phyloP scores from a whole-genome alignment of 2,329 filamentous ascomycete species.

The Xylaria sp. region DNA sequence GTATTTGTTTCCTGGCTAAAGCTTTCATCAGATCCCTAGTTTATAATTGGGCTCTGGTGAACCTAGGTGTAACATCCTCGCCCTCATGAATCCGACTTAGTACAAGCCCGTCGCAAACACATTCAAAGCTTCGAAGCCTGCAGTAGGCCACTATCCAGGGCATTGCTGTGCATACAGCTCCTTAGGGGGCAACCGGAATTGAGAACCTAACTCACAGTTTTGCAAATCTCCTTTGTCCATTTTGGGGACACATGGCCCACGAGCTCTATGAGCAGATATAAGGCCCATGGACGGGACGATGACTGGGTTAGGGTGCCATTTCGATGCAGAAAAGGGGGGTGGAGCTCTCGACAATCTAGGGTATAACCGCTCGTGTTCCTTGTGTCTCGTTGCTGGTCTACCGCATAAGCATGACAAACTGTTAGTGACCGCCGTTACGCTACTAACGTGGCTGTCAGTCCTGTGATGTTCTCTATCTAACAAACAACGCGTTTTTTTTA shows the following conservation, averaged over 20 bases:
- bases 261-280: neutral
- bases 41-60: neutral
- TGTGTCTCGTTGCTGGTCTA: neutral
- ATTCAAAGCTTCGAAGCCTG: neutral
- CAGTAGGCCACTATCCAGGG: slow-evolving; percentile 2
- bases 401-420: too few relatives aligned
- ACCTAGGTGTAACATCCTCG: neutral
- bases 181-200: neutral
- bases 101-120: slow-evolving; percentile 7
- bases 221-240: slow-evolving; percentile 1
- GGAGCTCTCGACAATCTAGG: too few relatives aligned
- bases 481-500: too few relatives aligned
- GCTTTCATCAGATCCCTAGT: neutral
- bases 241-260: neutral
- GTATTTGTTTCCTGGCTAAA: neutral
- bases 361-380: slow-evolving; percentile 7
- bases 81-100: neutral
- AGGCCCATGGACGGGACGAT: neutral
- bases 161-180: neutral
- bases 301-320: neutral
- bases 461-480: too few relatives aligned
- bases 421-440: too few relatives aligned
- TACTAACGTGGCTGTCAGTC: too few relatives aligned
- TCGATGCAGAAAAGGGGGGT: neutral
- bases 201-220: neutral